Evolutionary conservation across 805 yeast genomes (phyloP).

Genomic region (Debaryomyces tyrocola): DNA sequence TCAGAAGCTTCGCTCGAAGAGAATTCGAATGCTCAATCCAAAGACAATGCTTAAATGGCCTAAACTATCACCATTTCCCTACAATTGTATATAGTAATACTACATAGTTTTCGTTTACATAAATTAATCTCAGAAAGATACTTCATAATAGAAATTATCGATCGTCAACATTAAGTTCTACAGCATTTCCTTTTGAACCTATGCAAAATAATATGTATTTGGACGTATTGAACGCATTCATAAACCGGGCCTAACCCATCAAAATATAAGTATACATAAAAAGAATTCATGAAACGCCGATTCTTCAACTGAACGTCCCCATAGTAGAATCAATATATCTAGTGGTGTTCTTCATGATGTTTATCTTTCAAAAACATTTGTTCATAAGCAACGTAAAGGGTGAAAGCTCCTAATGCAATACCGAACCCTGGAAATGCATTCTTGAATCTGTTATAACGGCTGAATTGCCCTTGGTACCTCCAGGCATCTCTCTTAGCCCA

Average conservation of each 20-base stretch:
- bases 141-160: neutral
- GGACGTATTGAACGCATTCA: neutral
- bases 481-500: slow-evolving; percentile 79
- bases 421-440: slow-evolving; percentile 81
- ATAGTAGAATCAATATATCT: neutral
- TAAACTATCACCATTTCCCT: neutral
- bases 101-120: neutral
- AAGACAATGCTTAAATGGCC: neutral
- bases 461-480: slow-evolving; percentile 84
- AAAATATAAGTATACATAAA: neutral
- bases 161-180: neutral
- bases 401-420: slow-evolving; percentile 73
- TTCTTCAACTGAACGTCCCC: neutral
- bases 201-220: neutral
- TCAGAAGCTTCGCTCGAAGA: neutral
- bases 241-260: neutral
- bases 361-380: slow-evolving; percentile 44
- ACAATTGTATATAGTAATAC: neutral
- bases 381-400: slow-evolving; percentile 63
- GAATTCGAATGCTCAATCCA: neutral
- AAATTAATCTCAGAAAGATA: too few relatives aligned
- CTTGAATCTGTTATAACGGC: slow-evolving; percentile 65
- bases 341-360: slow-evolving; percentile 29
- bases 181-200: neutral
- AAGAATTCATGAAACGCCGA: neutral